Conservation (phyloP, 305 asterid genomes). For the Rubia peregrina region DNA sequence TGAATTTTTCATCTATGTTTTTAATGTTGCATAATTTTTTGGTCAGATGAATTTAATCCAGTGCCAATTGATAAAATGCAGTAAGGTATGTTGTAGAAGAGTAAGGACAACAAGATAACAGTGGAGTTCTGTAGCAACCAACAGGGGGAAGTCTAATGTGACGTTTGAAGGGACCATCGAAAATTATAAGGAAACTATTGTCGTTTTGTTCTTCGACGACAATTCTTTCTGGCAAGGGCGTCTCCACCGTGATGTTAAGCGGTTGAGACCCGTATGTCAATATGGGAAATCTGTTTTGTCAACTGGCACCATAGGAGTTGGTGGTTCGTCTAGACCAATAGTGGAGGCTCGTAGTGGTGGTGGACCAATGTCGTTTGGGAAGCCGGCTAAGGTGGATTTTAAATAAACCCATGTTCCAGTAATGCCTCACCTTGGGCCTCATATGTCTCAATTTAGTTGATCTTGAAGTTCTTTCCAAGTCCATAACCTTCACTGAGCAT, state of each 20-base stretch:
- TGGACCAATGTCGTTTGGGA: constrained; percentile 46
- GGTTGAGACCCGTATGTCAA: constrained; percentile 66
- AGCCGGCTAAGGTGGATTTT: constrained; percentile 41
- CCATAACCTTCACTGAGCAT: constrained; percentile 37
- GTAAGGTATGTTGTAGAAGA: constrained; percentile 74
- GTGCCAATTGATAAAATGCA: constrained; percentile 88
- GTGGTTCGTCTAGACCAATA: constrained; percentile 11
- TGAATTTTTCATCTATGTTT: neutral
- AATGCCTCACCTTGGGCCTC: constrained; percentile 40
- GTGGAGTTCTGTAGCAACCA: constrained; percentile 82
- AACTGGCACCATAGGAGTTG: constrained; percentile 32
- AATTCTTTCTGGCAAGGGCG: constrained; percentile 69
- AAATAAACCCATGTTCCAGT: constrained; percentile 43
- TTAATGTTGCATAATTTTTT: neutral
- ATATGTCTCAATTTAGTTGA: constrained; percentile 45
- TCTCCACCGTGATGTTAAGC: constrained; percentile 79
- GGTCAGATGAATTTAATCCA: constrained; percentile 85
- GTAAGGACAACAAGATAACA: constrained; percentile 71
- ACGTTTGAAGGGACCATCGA: constrained; percentile 78
- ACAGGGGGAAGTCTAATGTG: constrained; percentile 79
- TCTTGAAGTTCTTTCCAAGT: constrained; percentile 43
- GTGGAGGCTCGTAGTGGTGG: too few relatives aligned
- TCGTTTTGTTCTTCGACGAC: constrained; percentile 81
- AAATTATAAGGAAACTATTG: constrained; percentile 86
- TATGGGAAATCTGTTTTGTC: constrained; percentile 54